Percentiles rank a stretch among this genome's conserved stretches.
Conservation (phyloP, 305 asterid genomes). For the Solanum aculeatissimum region DNA sequence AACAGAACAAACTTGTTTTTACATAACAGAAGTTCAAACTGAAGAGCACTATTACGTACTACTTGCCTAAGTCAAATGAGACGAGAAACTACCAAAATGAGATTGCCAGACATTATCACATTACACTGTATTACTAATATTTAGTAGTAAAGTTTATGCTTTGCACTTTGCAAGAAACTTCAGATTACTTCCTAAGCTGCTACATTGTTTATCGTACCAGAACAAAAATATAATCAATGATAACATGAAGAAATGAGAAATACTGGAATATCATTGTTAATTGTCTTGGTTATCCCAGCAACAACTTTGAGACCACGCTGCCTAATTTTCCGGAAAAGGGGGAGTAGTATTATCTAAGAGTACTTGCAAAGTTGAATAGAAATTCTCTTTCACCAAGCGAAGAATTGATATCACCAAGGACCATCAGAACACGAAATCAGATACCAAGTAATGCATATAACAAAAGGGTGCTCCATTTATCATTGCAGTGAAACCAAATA, state of each 20-base stretch:
- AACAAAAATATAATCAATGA: not conserved
- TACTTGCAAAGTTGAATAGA: not conserved
- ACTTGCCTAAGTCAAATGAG: no score
- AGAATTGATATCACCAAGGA: not conserved
- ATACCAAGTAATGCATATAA: not conserved
- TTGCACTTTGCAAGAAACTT: not conserved
- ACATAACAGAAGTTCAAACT: not conserved
- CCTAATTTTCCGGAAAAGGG: conserved; percentile 47
- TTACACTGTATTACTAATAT: not conserved
- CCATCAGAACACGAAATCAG: not conserved
- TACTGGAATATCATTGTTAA: conserved; percentile 82
- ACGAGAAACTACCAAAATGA: no score
- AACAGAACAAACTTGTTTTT: not conserved
- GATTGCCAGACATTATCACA: not conserved
- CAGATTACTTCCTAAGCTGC: not conserved
- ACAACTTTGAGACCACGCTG: conserved; percentile 62
- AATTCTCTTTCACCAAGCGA: not conserved
- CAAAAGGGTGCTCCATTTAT: not conserved
- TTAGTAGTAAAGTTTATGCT: not conserved
- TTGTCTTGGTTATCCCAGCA: conserved; percentile 86
- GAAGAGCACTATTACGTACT: no score
- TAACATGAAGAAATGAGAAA: conserved; percentile 6
- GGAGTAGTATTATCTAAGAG: conserved; percentile 1
- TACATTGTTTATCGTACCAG: not conserved
- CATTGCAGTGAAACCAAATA: not conserved